phyloP scores from a whole-genome alignment of 2,329 filamentous ascomycete species.

The Talaromyces funiculosus region DNA sequence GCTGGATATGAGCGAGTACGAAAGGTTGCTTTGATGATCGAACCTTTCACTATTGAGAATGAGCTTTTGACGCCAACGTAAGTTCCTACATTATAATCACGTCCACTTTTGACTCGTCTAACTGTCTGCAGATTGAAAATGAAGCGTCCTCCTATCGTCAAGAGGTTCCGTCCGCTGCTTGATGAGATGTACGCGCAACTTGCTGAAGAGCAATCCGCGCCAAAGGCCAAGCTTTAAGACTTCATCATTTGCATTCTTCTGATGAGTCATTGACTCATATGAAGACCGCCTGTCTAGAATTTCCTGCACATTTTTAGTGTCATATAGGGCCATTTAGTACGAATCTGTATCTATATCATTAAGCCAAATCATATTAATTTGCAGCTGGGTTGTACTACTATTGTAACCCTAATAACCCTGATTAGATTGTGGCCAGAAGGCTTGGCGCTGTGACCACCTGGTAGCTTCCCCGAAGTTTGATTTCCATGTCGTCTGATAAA shows the following conservation, averaged over 20 bases:
- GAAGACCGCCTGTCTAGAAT: not conserved
- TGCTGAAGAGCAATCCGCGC: slow-evolving; percentile 31
- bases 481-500: not conserved
- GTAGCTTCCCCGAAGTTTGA: not conserved
- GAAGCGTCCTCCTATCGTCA: slow-evolving; percentile 63
- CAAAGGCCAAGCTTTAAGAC: slow-evolving; percentile 37
- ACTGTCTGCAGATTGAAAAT: slow-evolving; percentile 55
- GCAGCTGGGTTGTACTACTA: not conserved
- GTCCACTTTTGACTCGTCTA: not conserved
- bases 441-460: not conserved
- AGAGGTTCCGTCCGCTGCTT: slow-evolving; percentile 53
- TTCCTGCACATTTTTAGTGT: not conserved
- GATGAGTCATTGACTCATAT: not conserved
- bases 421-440: not conserved
- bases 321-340: not conserved
- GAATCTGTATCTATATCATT: not conserved
- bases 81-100: slow-evolving; percentile 15
- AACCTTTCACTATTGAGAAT: slow-evolving; percentile 92
- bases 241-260: not conserved
- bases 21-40: slow-evolving; percentile 67
- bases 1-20: slow-evolving; percentile 83
- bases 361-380: not conserved
- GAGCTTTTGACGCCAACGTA: slow-evolving; percentile 58
- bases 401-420: not conserved
- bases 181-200: slow-evolving; percentile 59